Percentiles rank a stretch among this genome's conserved stretches.
Evolutionary conservation across 768 basidiomycete genomes (phyloP).

Genomic region (Leucosporidium scottii): DNA sequence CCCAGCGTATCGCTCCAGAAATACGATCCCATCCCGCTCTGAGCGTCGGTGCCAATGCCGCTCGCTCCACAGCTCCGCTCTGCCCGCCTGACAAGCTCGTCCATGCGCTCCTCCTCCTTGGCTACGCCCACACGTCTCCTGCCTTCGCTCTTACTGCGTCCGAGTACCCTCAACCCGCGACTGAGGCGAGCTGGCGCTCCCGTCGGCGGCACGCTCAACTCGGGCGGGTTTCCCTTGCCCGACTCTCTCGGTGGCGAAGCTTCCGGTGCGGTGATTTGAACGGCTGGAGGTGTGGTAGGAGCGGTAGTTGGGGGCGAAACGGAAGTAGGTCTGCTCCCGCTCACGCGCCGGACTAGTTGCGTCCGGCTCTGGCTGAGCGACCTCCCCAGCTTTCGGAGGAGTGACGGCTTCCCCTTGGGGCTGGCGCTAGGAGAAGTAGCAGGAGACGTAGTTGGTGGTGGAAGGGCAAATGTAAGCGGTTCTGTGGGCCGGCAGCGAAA

Average conservation of each 20-base stretch:
- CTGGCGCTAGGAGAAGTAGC: not conserved
- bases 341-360: conserved; percentile 12
- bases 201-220: not conserved
- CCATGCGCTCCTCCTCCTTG: not conserved
- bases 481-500: not conserved
- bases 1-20: conserved; percentile 12
- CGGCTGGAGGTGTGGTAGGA: conserved; percentile 1
- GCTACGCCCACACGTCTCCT: not conserved
- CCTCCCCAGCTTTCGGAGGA: conserved; percentile 8
- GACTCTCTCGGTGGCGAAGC: not conserved
- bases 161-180: conserved; percentile 9
- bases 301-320: not conserved
- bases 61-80: too few relatives aligned
- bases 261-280: not conserved
- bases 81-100: not conserved
- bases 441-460: not conserved
- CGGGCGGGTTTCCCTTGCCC: not conserved
- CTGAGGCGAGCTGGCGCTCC: not conserved
- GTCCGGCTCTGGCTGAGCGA: not conserved
- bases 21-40: conserved; percentile 1
- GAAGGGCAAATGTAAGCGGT: conserved; percentile 13
- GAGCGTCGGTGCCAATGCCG: not conserved
- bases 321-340: not conserved
- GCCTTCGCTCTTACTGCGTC: conserved; percentile 13
- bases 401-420: not conserved